These are phyloP conservation scores for Neurospora sp. DNA, from an alignment of 495 filamentous ascomycete species.

Conservation along the genomic window DNA sequence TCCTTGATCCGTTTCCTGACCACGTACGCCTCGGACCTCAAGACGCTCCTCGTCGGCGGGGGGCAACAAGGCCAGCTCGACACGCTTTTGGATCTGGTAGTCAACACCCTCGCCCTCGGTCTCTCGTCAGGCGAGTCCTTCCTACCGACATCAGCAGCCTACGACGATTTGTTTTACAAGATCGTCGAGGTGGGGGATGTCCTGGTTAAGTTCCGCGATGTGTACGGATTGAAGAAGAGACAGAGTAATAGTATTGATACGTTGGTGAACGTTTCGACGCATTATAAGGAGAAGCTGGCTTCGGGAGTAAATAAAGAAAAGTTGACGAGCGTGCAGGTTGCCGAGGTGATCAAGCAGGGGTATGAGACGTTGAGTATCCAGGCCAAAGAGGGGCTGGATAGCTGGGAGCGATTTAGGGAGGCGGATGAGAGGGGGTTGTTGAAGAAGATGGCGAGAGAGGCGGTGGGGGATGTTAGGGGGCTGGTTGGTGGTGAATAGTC, in stretches of 20 bases:
- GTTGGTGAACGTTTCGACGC: constrained; percentile 71
- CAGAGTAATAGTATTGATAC: constrained; percentile 65
- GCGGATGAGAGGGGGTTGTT: constrained; percentile 67
- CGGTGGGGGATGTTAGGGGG: constrained; percentile 54
- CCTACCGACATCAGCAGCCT: constrained; percentile 77
- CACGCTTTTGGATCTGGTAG: constrained; percentile 51
- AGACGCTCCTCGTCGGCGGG: constrained; percentile 26
- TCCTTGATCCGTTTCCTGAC: constrained; percentile 86
- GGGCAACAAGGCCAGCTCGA: constrained; percentile 37
- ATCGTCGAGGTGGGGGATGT: constrained; percentile 85
- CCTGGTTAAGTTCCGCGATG: constrained; percentile 71
- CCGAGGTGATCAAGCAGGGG: constrained; percentile 85
- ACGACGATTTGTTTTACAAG: constrained; percentile 98
- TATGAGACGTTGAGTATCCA: constrained; percentile 90
- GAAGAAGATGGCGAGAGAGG: constrained; percentile 75
- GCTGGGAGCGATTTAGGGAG: constrained; percentile 67
- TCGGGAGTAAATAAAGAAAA: constrained; percentile 40
- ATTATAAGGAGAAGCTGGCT: constrained; percentile 73
- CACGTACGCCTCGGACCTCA: constrained; percentile 69
- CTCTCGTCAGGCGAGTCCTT: constrained; percentile 86
- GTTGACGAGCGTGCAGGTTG: constrained; percentile 74
- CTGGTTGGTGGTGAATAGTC: constrained; percentile 26
- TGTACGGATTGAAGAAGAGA: constrained; percentile 48
- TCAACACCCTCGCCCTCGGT: constrained; percentile 76
- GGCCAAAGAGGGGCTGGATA: constrained; percentile 69